Base-by-base conservation (phyloP, 768 basidiomycete genomes). In the Lentinula sp. region DNA sequence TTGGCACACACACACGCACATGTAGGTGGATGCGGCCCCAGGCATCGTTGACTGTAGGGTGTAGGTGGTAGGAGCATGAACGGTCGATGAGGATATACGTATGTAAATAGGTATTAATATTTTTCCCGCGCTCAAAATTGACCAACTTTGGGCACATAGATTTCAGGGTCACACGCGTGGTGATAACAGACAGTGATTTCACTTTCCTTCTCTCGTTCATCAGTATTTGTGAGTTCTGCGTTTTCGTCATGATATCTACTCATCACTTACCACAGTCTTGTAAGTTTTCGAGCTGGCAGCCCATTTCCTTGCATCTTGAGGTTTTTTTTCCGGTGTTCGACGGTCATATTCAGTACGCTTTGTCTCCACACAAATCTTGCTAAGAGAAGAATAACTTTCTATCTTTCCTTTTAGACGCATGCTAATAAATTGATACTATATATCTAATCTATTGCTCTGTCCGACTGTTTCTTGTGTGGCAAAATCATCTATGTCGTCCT, bases 341-440 rank as follows among this genome's bases (percentile, higher is more conserved):
- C 28, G 28, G 28, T 48, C 46, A 37, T 28, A 42, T 32, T 56
- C 28, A 46, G 57, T 59, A 59, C 28, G 5, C 43, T 46, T 35
- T 59, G 57, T 48, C 10, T 51, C 39, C 41, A 36, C 37, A 28
- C 23, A n/a, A 56, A 18, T 16, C 18, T 59, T 33, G 12, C 13
- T 43, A 13, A 20, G 15, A 48, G 33, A 37, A 59, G 28, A 33
- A 7, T 49, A 13, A 36, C 46, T 12, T 15, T 33, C 18, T 35
- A 13, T 48, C n/a, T 49, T 18, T 23, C 45, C n/a, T 28, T 28
- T 28, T 28, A 50, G 57, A 48, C 45, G 32, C 35, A 59, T 59
- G 45, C 57, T 59, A 48, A 49, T 59, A 35, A 57, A 43, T 42
- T 57, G 28, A 57, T 48, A 48, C 32, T 59, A 18, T 49, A 33